phyloP scores from a whole-genome alignment of 441 rosid species.

The Raphanus hybrid region DNA sequence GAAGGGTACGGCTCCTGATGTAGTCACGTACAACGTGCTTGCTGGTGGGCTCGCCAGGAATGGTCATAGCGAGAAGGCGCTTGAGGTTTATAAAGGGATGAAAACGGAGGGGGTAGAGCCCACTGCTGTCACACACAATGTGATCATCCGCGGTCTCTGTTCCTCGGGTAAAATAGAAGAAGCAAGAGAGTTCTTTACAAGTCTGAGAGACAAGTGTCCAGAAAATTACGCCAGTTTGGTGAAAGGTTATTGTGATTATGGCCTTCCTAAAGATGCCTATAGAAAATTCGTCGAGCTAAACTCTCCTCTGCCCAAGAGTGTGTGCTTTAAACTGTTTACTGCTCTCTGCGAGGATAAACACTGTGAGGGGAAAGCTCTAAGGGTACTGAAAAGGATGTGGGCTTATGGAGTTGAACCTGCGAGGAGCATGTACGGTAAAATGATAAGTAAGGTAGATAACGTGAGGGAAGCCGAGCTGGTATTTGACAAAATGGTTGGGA shows the following conservation, averaged over 20 bases:
- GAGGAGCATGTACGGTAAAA: slow-evolving; percentile 49
- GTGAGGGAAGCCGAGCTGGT: slow-evolving; percentile 48
- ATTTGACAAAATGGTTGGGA: slow-evolving; percentile 44
- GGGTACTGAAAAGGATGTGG: slow-evolving; percentile 49
- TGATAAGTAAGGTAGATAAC: slow-evolving; percentile 56
- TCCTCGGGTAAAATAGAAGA: slow-evolving; percentile 57
- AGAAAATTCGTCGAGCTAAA: slow-evolving; percentile 46
- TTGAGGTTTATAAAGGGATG: slow-evolving; percentile 46
- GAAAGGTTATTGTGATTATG: slow-evolving; percentile 62
- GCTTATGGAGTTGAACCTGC: slow-evolving; percentile 48
- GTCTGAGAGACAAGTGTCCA: slow-evolving; percentile 44
- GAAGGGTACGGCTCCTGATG: slow-evolving; percentile 57
- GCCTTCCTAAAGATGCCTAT: slow-evolving; percentile 50
- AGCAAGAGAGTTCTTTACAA: slow-evolving; percentile 56
- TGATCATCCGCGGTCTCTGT: slow-evolving; percentile 73
- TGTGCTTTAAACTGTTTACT: slow-evolving; percentile 54
- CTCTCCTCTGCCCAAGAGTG: slow-evolving; percentile 41
- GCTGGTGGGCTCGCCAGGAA: slow-evolving; percentile 58
- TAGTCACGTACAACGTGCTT: slow-evolving; percentile 59
- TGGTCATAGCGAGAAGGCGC: slow-evolving; percentile 49
- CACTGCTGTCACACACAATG: slow-evolving; percentile 48
- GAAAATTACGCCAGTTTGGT: slow-evolving; percentile 63
- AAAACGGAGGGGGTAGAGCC: slow-evolving; percentile 54
- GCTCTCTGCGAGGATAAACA: slow-evolving; percentile 51
- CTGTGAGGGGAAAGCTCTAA: slow-evolving; percentile 46